Conservation (phyloP, 441 rosid species). For the Brassica hybrid region DNA sequence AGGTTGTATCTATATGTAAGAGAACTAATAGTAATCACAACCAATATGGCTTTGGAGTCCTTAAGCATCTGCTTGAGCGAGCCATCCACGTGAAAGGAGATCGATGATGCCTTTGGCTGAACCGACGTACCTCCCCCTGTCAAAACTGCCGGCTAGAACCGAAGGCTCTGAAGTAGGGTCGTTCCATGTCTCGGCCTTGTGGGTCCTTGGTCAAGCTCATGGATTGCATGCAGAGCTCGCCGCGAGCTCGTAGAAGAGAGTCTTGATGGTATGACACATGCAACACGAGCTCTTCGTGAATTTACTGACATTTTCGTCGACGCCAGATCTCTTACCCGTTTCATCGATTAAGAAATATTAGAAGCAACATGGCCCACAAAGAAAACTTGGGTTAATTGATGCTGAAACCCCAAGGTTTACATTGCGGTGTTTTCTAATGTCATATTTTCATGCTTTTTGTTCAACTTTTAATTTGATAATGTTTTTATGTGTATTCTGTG, state of each 20-base stretch:
- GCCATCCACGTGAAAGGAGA: neutral
- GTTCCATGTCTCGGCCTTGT: no score
- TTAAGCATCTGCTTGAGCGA: neutral
- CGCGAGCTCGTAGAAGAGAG: neutral
- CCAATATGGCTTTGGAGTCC: neutral
- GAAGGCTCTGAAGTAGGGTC: neutral
- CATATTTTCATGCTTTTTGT: conserved; percentile 8
- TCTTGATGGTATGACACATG: neutral
- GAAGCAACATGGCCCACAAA: neutral
- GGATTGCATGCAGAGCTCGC: neutral
- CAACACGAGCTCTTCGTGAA: neutral
- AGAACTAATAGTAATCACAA: neutral
- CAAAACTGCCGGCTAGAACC: neutral
- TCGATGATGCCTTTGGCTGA: neutral
- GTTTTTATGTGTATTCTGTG: neutral
- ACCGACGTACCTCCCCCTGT: neutral
- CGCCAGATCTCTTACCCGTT: neutral
- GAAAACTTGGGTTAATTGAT: neutral
- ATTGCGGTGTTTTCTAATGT: neutral
- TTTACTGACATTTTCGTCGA: neutral
- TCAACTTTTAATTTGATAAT: neutral
- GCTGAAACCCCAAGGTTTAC: neutral
- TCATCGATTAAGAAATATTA: neutral
- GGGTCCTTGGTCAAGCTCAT: neutral
- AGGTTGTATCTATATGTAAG: neutral